Conservation (phyloP, 495 filamentous ascomycete species). For the Podospora sp. region DNA sequence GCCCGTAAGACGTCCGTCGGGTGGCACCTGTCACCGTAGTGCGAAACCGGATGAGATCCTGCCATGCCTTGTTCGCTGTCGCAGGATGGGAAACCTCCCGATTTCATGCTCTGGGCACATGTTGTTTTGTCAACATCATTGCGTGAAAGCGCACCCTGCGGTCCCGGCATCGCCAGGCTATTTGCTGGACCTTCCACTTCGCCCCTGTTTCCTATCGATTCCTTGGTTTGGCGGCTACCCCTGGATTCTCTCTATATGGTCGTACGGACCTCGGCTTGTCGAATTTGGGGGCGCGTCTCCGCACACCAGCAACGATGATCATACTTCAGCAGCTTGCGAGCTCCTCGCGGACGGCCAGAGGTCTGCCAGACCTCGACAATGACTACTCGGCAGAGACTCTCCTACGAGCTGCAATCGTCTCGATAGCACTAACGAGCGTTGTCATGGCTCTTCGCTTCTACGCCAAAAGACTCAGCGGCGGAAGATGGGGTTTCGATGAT, state of each 20-base stretch:
- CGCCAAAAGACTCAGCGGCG: not conserved
- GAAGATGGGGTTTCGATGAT: not conserved
- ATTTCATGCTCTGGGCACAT: not conserved
- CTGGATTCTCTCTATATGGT: not conserved
- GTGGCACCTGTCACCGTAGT: not conserved
- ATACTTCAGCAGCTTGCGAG: not conserved
- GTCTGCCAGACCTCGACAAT: not conserved
- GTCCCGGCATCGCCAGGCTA: too few species aligned
- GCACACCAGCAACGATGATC: not conserved
- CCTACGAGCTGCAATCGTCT: not conserved
- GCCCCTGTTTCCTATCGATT: not conserved
- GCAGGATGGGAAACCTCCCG: not conserved
- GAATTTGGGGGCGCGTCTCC: not conserved
- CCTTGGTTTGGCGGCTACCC: not conserved
- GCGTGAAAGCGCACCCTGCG: not conserved
- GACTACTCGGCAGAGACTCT: not conserved
- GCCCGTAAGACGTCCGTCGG: not conserved
- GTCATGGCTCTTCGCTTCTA: slow-evolving; percentile 8
- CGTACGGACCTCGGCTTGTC: not conserved
- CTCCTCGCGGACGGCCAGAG: not conserved
- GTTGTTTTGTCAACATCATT: not conserved
- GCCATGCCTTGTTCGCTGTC: not conserved
- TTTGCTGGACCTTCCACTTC: not conserved
- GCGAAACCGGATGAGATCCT: not conserved
- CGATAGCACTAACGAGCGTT: slow-evolving; percentile 1